Evolutionary conservation across 1,284 basidiomycete genomes (phyloP).

Genomic region (Kalmanozyma brasiliensis): DNA sequence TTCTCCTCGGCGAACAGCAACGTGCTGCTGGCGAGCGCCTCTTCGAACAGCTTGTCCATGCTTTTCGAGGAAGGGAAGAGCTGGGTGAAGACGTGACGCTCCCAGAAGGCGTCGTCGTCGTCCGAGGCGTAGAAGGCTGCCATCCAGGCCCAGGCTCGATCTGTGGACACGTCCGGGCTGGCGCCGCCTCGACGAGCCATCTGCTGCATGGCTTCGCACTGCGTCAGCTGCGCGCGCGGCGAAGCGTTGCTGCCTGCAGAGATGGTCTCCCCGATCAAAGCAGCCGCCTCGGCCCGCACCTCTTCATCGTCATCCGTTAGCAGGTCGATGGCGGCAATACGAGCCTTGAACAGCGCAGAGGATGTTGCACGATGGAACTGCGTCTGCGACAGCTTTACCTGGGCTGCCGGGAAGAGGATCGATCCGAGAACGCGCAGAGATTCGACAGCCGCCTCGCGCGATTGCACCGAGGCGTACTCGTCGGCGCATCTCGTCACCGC

Average conservation of each 20-base stretch:
- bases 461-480: conserved; percentile 47
- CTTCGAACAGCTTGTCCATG: conserved; percentile 26
- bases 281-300: conserved; percentile 45
- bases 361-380: not conserved
- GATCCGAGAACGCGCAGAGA: conserved; percentile 28
- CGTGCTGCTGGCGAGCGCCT: conserved; percentile 29
- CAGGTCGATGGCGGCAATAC: conserved; percentile 41
- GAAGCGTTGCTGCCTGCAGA: conserved; percentile 3
- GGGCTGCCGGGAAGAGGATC: conserved; percentile 25
- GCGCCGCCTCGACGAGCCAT: conserved; percentile 35
- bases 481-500: conserved; percentile 34
- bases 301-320: conserved; percentile 54
- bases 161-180: conserved; percentile 42
- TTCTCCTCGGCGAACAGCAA: conserved; percentile 56
- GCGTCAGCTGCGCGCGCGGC: not conserved
- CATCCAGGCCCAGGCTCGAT: conserved; percentile 54
- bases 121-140: conserved; percentile 16
- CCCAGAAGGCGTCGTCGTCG: conserved; percentile 15
- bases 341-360: conserved; percentile 27
- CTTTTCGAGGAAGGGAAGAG: conserved; percentile 18
- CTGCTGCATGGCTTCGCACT: conserved; percentile 31
- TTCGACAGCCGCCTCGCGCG: conserved; percentile 40
- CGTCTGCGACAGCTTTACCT: not conserved
- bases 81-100: conserved; percentile 26
- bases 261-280: conserved; percentile 43